Conservation (phyloP, 345 rosid species). For the Chamaenerion angustifolium region DNA sequence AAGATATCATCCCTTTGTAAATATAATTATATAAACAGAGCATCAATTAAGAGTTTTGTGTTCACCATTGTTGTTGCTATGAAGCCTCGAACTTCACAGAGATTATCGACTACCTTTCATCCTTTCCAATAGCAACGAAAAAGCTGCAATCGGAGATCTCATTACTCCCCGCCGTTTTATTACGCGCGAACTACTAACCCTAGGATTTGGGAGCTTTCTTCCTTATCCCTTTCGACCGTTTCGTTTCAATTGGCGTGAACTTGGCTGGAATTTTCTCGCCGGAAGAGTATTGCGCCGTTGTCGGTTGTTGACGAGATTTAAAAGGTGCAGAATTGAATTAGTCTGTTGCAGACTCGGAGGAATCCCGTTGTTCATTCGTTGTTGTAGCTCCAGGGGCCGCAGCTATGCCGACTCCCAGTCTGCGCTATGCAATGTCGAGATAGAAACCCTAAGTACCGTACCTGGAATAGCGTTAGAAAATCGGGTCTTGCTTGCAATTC, state of each 20-base stretch:
- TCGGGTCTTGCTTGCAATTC: neutral
- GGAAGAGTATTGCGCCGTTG: too few species aligned
- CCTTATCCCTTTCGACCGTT: neutral
- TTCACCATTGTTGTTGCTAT: too few species aligned
- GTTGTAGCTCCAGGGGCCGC: neutral
- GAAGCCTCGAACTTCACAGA: too few species aligned
- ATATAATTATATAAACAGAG: too few species aligned
- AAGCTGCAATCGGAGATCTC: neutral
- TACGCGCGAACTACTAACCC: neutral
- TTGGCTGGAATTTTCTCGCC: too few species aligned
- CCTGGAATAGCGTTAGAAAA: neutral
- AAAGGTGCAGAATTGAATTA: too few species aligned
- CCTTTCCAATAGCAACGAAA: too few species aligned
- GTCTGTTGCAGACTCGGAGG: too few species aligned
- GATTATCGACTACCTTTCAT: too few species aligned
- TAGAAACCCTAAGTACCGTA: neutral
- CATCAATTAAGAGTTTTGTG: too few species aligned
- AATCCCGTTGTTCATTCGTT: neutral
- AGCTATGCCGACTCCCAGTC: neutral
- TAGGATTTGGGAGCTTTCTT: slow-evolving; percentile 1
- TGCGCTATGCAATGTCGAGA: neutral
- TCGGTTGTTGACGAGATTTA: too few species aligned
- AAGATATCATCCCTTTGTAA: too few species aligned
- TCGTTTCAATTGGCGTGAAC: neutral
- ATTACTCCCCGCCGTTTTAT: neutral